A percentile compares a stretch with the other conserved stretches of the same genome.
Evolutionary conservation across 2,329 filamentous ascomycete species (phyloP).

Genomic region (Fusarium dlaminii): DNA sequence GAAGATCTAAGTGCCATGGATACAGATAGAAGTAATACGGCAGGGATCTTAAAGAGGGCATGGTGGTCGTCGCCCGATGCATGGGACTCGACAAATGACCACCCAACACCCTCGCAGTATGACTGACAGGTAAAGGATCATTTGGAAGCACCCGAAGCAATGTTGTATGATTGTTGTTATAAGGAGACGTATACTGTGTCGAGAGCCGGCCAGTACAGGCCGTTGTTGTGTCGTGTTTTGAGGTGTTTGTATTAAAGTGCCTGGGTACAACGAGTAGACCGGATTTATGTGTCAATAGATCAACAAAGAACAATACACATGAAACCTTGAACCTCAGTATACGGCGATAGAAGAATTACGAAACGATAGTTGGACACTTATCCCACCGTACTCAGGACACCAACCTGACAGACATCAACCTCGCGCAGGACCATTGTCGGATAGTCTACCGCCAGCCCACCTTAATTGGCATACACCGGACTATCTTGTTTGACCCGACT

Average conservation of each 20-base stretch:
- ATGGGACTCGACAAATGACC: neutral
- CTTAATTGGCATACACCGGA: too few species aligned
- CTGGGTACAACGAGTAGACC: neutral
- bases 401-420: neutral
- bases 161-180: neutral
- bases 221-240: neutral
- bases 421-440: neutral
- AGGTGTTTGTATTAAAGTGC: neutral
- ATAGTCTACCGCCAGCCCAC: too few species aligned
- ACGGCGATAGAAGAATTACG: too few species aligned
- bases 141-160: neutral
- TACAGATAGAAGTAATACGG: neutral
- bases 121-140: neutral
- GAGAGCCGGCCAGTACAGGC: neutral
- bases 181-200: neutral
- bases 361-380: too few species aligned
- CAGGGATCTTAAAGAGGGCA: neutral
- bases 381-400: too few species aligned
- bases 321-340: too few species aligned
- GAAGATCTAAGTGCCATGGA: too few species aligned
- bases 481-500: too few species aligned
- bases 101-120: rapidly evolving
- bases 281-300: neutral
- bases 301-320: neutral
- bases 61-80: neutral